Base-by-base conservation (phyloP, 2,329 filamentous ascomycete species). In the Aspergillus texensis region DNA sequence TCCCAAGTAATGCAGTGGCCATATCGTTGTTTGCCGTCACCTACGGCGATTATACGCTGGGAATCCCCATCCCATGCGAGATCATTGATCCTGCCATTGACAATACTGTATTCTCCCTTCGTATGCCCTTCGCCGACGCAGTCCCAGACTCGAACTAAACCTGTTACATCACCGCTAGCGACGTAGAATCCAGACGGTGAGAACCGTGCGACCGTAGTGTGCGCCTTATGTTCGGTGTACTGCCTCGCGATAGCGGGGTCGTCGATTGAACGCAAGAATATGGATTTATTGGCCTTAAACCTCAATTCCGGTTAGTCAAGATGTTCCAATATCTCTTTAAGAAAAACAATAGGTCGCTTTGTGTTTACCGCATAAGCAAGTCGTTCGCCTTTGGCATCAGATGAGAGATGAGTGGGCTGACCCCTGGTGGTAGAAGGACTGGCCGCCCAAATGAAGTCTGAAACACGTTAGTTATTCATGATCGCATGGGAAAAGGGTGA, bases 31-130 rank as follows among this genome's bases (percentile, higher is more conserved):
- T 94, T 94, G 58, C 95, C 95, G 71, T 98, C 92, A 52, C 95
- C 95, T 6, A 99, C 94, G 4, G 94, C 95, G 73, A 98, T 97
- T 74, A 99, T 90, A 57, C 95, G 90, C 82, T 97, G 94, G 65
- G 92, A 96, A 79, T 99, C 95, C 62, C 94, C 94, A 74, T 98
- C 95, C 94, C 95, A 99, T 1, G 93, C 94, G 68, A 99, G 88
- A 77, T 99, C 95, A 76, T 97, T 96, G 80, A 99, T 94, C 60
- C 92, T 90, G 14, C 95, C 95, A 39, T 92, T 93, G 73, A 98
- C 94, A 79, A 98, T 97, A 74, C 89, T 86, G 80, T 97, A 98
- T 79, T 98, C 94, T 69, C 94, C 92, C 79, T 96, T 96, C 53
- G 93, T 97, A 73, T 90, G 92, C 53, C 93, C 93, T 70, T 93